A percentile compares a stretch with the other conserved stretches of the same genome.
Conservation (phyloP, 495 filamentous ascomycete species). For the Xylaria bambusicola region DNA sequence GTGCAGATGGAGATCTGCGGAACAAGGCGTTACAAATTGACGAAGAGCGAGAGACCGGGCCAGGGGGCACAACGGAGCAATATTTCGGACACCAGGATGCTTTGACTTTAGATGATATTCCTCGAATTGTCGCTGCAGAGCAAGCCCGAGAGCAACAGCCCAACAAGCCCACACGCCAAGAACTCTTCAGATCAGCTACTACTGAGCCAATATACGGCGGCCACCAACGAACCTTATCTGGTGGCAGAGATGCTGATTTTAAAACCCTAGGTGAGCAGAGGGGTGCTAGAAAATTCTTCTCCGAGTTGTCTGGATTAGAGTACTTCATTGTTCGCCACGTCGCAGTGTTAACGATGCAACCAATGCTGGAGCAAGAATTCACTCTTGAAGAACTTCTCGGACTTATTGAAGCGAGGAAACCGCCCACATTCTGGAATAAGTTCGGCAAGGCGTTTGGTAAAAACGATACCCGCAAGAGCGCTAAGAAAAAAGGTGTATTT, state of each 20-base stretch:
- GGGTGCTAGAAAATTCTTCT: conserved; percentile 81
- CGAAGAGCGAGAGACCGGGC: conserved; percentile 76
- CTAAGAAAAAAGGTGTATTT: conserved; percentile 93
- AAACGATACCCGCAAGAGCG: conserved; percentile 70
- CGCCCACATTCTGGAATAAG: conserved; percentile 90
- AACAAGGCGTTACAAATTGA: conserved; percentile 74
- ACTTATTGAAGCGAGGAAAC: conserved; percentile 89
- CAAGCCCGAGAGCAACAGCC: conserved; percentile 91
- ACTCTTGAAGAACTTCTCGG: conserved; percentile 92
- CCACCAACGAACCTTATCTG: conserved; percentile 76
- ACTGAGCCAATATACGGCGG: conserved; percentile 69
- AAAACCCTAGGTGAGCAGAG: conserved; percentile 51
- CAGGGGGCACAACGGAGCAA: conserved; percentile 70
- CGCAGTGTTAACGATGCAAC: conserved; percentile 93
- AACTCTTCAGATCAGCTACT: conserved; percentile 66
- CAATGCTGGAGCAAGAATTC: conserved; percentile 85
- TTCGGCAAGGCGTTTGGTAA: conserved; percentile 92
- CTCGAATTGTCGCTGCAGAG: conserved; percentile 92
- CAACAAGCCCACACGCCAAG: conserved; percentile 72
- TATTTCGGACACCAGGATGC: conserved; percentile 90
- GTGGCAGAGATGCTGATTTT: conserved; percentile 59
- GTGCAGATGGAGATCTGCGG: conserved; percentile 60
- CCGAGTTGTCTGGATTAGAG: conserved; percentile 91
- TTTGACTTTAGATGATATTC: conserved; percentile 93
- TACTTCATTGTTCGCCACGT: conserved; percentile 97